Evolutionary conservation across 106 monocot genomes (phyloP), one percentile per base, ranked within the genome.

Genomic region (Allium cepa): DNA sequence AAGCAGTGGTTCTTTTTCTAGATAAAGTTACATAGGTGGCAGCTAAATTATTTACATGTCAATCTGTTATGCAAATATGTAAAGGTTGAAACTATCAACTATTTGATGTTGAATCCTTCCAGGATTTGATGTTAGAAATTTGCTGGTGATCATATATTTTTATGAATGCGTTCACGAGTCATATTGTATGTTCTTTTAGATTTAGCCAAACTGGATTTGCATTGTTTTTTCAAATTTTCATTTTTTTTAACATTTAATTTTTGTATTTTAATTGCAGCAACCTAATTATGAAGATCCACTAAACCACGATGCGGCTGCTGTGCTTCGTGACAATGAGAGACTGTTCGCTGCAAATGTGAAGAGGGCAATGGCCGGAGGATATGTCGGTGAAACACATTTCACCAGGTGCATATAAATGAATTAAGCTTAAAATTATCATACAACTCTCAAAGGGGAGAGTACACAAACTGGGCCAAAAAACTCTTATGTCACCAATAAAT

Each of bases 211-310:
- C 36, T 36, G 36, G 36, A 36, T 36, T 36, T 2, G 53, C 53
- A 55, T 36, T 55, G 1, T 55, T 55, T 55, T 55, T 12, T 55
- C 53, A 4, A 12, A 4, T 55, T 15, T 53, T 10, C 51, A 46
- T 68, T 50, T 51, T 66, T 59, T 8, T 68, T 4, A 36, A 36
- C 5, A 5, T 36, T 36, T 36, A 36, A 36, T 36, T 36, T 22
- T 36, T 5, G 36, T 36, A 36, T 36, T 36, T 36, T 36, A 36
- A 36, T 50, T 59, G 65, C 82, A 94, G 94, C 84, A 90, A 82
- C 94, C 90, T 17, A 94, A 94, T n/a, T 79, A 94, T 50, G 94
- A 87, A 77, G 93, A 94, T 68, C 93, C 89, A 11, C 69, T 94
- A 50, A 90, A 94, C 74, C 86, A 87, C 58, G 93, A 93, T 46